Evolutionary conservation across 306 rosid species (phyloP).

Genomic region (Citrullus mucosospermus): DNA sequence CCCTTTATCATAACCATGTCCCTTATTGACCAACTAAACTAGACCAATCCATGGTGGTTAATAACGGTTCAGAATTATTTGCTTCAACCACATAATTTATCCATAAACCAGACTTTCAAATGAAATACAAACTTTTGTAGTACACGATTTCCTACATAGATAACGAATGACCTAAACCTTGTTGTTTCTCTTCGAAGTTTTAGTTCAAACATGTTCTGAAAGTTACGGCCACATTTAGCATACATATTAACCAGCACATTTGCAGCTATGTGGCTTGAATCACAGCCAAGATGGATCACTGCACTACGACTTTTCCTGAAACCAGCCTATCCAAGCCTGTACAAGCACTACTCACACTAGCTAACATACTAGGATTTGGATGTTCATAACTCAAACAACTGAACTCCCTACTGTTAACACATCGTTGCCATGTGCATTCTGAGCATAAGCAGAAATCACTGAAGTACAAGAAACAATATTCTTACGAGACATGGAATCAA

Average conservation of each 20-base stretch:
- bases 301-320: no score
- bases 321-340: no score
- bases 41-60: not conserved
- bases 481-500: slow-evolving; percentile 45
- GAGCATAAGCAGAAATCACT: no score
- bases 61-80: not conserved
- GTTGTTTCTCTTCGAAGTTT: not conserved
- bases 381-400: no score
- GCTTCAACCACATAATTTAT: not conserved
- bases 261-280: no score
- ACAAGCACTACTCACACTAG: no score
- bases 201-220: not conserved
- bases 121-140: not conserved
- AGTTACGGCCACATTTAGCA: no score
- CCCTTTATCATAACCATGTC: not conserved
- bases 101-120: not conserved
- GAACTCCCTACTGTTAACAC: no score
- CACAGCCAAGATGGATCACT: no score
- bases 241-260: no score
- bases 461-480: slow-evolving; percentile 25
- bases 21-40: not conserved
- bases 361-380: no score
- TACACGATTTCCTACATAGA: not conserved
- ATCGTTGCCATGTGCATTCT: no score
- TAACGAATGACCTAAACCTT: not conserved